Percentiles rank a stretch among this genome's conserved stretches.
These are phyloP conservation scores for Neurospora hispaniola DNA, from an alignment of 495 filamentous ascomycete species.

Conservation along the genomic window DNA sequence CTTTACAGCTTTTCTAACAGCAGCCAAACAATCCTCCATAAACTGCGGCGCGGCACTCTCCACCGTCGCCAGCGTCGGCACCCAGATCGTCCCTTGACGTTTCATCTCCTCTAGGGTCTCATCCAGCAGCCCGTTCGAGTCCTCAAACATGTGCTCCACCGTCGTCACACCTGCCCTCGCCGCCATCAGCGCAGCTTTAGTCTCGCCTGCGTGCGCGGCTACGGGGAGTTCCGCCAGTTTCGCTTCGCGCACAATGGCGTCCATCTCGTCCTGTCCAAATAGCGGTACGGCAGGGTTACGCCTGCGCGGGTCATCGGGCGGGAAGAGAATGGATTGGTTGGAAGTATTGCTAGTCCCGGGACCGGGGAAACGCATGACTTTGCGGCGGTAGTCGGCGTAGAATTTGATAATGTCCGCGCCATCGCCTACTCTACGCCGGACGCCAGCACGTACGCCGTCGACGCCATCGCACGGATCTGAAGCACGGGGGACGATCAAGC, in stretches of 20 bases:
- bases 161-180: conserved; percentile 39
- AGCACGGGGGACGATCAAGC: conserved; percentile 24
- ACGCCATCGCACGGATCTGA: conserved; percentile 36
- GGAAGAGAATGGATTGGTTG: conserved; percentile 14
- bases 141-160: conserved; percentile 39
- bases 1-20: conserved; percentile 10
- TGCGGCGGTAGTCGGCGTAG: conserved; percentile 42
- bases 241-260: conserved; percentile 39
- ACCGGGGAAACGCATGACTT: conserved; percentile 34
- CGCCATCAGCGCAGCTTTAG: conserved; percentile 35
- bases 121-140: conserved; percentile 23
- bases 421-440: conserved; percentile 35
- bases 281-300: conserved; percentile 31
- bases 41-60: conserved; percentile 18
- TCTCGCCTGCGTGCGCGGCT: conserved; percentile 34
- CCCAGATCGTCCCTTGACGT: conserved; percentile 32
- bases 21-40: conserved; percentile 23
- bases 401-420: conserved; percentile 45
- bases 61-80: conserved; percentile 37
- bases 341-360: conserved; percentile 10
- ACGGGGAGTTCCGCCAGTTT: conserved; percentile 29
- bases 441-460: conserved; percentile 32
- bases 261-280: conserved; percentile 41
- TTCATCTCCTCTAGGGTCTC: conserved; percentile 28
- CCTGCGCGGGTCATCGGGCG: conserved; percentile 9